A percentile compares a stretch with the other conserved stretches of the same genome.
phyloP scores from a whole-genome alignment of 2,329 filamentous ascomycete genomes.

The Diaporthe vexans region DNA sequence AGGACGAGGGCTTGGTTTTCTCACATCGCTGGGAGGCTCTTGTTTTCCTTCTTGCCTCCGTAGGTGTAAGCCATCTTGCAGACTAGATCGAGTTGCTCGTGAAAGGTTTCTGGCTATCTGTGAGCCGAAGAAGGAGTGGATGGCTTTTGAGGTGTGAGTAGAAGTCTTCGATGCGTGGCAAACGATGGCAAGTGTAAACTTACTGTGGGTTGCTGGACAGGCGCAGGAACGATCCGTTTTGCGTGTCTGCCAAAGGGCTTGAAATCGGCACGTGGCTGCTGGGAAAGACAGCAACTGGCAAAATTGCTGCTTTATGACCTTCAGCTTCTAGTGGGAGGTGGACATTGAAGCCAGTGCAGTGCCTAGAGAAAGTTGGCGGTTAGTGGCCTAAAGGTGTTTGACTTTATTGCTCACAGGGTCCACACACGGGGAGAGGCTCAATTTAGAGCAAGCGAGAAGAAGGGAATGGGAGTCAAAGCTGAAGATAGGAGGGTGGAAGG shows the following conservation, averaged over 20 bases:
- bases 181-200: background rate
- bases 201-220: background rate
- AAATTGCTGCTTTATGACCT: background rate
- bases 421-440: no score
- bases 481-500: no score
- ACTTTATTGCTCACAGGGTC: no score
- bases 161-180: background rate
- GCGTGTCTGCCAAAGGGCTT: background rate
- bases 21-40: slow-evolving; percentile 29
- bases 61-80: slow-evolving; percentile 20
- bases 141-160: background rate
- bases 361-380: no score
- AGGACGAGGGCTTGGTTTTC: background rate
- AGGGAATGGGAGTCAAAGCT: no score
- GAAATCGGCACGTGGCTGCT: background rate
- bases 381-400: background rate
- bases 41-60: slow-evolving; percentile 17
- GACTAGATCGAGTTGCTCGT: background rate
- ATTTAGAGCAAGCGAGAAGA: background rate
- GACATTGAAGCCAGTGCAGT: background rate
- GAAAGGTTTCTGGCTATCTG: background rate
- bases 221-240: background rate
- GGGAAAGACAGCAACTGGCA: background rate
- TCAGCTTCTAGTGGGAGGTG: background rate
- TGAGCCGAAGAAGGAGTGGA: background rate